Evolutionary conservation across 768 basidiomycete genomes (phyloP).

Genomic region (Gloeostereum incarnatum): DNA sequence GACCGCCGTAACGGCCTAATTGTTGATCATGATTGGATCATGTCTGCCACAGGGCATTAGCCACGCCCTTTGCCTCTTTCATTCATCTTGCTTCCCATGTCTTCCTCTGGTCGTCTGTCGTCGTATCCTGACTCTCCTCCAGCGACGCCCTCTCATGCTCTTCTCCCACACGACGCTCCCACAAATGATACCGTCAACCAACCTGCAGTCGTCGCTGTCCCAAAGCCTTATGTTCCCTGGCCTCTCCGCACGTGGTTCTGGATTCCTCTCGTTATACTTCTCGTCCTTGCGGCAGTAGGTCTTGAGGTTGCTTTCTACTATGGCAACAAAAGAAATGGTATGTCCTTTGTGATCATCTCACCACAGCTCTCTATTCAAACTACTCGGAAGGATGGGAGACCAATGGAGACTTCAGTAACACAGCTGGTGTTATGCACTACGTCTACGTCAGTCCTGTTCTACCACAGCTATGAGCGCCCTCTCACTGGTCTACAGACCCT

Average conservation of each 20-base stretch:
- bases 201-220: background rate
- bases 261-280: constrained; percentile 14
- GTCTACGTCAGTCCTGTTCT: constrained; percentile 32
- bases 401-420: constrained; percentile 18
- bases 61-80: background rate
- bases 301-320: constrained; percentile 21
- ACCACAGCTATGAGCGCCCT: constrained; percentile 2
- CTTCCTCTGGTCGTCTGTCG: background rate
- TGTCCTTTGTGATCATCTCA: background rate
- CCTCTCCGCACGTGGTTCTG: constrained; percentile 19
- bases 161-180: constrained; percentile 3
- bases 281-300: constrained; percentile 17
- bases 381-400: constrained; percentile 32
- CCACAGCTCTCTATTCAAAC: constrained; percentile 5
- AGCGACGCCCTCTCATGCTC: constrained; percentile 4
- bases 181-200: background rate
- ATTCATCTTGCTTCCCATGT: background rate
- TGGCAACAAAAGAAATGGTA: constrained; percentile 17
- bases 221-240: constrained; percentile 14
- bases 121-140: constrained; percentile 4
- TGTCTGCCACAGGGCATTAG: background rate
- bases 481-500: constrained; percentile 27
- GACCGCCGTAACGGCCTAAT: too few relatives aligned
- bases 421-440: constrained; percentile 35
- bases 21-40: background rate